Conservation (phyloP, 2,329 filamentous ascomycete species). For the Pseudogymnoascus sp. region DNA sequence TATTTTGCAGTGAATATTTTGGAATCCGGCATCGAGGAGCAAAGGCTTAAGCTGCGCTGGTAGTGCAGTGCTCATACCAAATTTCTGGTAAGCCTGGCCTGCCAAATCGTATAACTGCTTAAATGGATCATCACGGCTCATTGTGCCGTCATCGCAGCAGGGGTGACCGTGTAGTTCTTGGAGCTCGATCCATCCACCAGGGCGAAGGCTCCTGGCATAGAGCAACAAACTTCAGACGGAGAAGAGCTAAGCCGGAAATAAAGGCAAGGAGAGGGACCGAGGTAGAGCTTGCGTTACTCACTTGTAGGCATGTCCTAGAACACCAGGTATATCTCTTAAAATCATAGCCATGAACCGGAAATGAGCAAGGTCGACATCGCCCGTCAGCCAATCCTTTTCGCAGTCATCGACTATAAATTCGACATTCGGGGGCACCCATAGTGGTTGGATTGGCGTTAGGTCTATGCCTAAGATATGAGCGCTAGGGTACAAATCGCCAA, state of each 20-base stretch:
- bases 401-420: slow-evolving; percentile 3
- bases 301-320: not conserved
- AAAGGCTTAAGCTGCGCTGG: slow-evolving; percentile 20
- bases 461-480: not conserved
- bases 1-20: slow-evolving; percentile 42
- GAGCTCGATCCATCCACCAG: not conserved
- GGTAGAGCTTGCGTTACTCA: not conserved
- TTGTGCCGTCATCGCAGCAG: slow-evolving; percentile 9
- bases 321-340: not conserved
- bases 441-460: slow-evolving; percentile 1
- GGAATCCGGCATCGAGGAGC: slow-evolving; percentile 41
- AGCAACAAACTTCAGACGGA: not conserved
- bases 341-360: not conserved
- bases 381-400: not conserved
- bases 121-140: slow-evolving; percentile 20
- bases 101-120: slow-evolving; percentile 17
- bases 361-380: not conserved
- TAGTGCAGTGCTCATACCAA: slow-evolving; percentile 18
- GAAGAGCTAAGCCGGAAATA: not conserved
- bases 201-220: not conserved
- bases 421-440: slow-evolving; percentile 4
- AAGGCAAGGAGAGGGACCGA: not conserved
- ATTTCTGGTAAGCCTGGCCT: slow-evolving; percentile 18
- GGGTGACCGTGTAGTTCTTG: not conserved
- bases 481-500: not conserved